phyloP scores from a whole-genome alignment of 2,329 filamentous ascomycete species.

The Aspergillus bombycis region DNA sequence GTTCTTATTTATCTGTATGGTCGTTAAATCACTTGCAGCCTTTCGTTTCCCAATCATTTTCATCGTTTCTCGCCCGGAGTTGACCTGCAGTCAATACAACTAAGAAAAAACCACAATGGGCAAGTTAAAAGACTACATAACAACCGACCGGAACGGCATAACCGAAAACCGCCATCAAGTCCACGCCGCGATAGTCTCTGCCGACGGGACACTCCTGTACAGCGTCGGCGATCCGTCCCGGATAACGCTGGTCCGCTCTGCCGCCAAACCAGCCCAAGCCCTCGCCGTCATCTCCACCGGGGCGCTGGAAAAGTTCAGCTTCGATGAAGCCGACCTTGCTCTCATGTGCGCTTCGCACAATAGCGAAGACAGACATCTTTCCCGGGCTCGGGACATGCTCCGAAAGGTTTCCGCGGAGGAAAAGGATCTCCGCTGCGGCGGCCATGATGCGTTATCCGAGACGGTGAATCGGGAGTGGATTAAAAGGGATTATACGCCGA shows the following conservation, averaged over 20 bases:
- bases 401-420: conserved; percentile 38
- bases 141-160: conserved; percentile 26
- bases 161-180: conserved; percentile 51
- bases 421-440: conserved; percentile 47
- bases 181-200: conserved; percentile 48
- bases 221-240: conserved; percentile 46
- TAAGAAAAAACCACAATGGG: background rate
- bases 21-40: no score
- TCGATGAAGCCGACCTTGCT: conserved; percentile 49
- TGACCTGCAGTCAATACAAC: background rate
- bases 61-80: no score
- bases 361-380: conserved; percentile 47
- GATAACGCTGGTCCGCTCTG: conserved; percentile 49
- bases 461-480: conserved; percentile 46
- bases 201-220: conserved; percentile 43
- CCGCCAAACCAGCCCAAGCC: conserved; percentile 52
- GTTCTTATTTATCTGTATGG: no score
- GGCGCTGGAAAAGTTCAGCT: conserved; percentile 38
- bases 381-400: conserved; percentile 45
- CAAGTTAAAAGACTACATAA: background rate
- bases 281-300: conserved; percentile 50
- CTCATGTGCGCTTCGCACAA: conserved; percentile 54
- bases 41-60: no score
- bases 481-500: conserved; percentile 41
- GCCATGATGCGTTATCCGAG: conserved; percentile 43